phyloP scores from a whole-genome alignment of 2,329 filamentous ascomycete genomes.

The Torrubiella hemipterigena region DNA sequence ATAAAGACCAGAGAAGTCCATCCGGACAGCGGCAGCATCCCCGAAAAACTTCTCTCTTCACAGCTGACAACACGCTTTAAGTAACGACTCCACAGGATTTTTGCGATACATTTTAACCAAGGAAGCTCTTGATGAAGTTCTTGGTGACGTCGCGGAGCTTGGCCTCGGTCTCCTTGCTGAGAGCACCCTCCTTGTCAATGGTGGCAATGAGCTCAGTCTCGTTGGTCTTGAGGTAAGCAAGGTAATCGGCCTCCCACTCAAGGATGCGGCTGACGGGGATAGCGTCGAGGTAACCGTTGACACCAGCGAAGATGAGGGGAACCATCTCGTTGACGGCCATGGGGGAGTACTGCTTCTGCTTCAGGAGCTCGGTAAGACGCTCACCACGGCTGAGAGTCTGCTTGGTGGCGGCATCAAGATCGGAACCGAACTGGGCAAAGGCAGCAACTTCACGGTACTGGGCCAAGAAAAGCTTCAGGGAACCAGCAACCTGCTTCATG shows the following conservation, averaged over 20 bases:
- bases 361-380: constrained; percentile 94
- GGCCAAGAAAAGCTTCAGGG: constrained; percentile 99
- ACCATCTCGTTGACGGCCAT: constrained; percentile 99
- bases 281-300: constrained; percentile 87
- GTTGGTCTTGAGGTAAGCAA: constrained; percentile 83
- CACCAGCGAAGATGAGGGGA: constrained; percentile 97
- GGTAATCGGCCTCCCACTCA: constrained; percentile 89
- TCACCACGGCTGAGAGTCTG: constrained; percentile 97
- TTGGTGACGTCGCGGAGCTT: constrained; percentile 66
- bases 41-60: constrained; percentile 18
- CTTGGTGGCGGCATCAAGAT: constrained; percentile 97
- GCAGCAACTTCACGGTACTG: constrained; percentile 99
- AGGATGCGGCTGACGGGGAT: constrained; percentile 88
- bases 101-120: constrained; percentile 30
- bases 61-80: constrained; percentile 16
- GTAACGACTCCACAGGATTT: constrained; percentile 15
- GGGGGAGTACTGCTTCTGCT: constrained; percentile 99
- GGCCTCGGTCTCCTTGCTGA: constrained; percentile 88
- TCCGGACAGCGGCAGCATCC: constrained; percentile 36
- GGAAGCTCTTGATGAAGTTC: constrained; percentile 91
- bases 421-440: constrained; percentile 99
- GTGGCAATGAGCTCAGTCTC: constrained; percentile 70
- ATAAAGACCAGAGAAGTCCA: constrained; percentile 27
- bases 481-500: constrained; percentile 99
- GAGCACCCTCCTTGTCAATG: constrained; percentile 89